phyloP scores from a whole-genome alignment of 352 stramenopile species.

The Blastocystis sp. region DNA sequence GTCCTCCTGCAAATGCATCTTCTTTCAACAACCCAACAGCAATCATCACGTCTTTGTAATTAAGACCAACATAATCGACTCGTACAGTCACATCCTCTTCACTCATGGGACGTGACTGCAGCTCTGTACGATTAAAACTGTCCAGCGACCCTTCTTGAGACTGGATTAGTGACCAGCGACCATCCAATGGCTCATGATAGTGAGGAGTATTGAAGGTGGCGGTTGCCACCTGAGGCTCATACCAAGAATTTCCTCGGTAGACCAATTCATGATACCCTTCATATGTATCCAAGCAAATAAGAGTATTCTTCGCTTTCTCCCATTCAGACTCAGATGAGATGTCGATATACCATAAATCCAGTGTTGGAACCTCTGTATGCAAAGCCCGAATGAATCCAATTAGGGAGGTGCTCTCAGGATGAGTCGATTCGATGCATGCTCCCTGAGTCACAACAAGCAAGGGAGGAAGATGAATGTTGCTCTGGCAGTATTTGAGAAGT shows the following conservation, averaged over 20 bases:
- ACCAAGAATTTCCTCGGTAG: not conserved
- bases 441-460: conserved; percentile 5
- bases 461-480: not conserved
- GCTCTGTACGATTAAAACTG: conserved; percentile 24
- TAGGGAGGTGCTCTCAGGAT: conserved; percentile 9
- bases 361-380: not conserved
- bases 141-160: conserved; percentile 6
- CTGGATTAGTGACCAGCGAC: not conserved
- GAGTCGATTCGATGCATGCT: not conserved
- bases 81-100: conserved; percentile 32
- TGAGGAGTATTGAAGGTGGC: not conserved
- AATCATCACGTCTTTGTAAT: conserved; percentile 61
- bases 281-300: not conserved
- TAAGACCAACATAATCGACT: conserved; percentile 43
- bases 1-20: conserved; percentile 50
- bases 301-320: not conserved
- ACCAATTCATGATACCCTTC: not conserved
- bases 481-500: not conserved
- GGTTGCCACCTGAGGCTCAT: not conserved
- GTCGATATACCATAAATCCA: not conserved
- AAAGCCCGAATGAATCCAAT: conserved; percentile 5
- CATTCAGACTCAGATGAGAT: not conserved
- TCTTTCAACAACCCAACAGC: conserved; percentile 38
- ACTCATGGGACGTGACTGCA: not conserved
- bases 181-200: not conserved